Evolutionary conservation across 2,329 filamentous ascomycete species (phyloP).

Genomic region (Xylariales sp.): DNA sequence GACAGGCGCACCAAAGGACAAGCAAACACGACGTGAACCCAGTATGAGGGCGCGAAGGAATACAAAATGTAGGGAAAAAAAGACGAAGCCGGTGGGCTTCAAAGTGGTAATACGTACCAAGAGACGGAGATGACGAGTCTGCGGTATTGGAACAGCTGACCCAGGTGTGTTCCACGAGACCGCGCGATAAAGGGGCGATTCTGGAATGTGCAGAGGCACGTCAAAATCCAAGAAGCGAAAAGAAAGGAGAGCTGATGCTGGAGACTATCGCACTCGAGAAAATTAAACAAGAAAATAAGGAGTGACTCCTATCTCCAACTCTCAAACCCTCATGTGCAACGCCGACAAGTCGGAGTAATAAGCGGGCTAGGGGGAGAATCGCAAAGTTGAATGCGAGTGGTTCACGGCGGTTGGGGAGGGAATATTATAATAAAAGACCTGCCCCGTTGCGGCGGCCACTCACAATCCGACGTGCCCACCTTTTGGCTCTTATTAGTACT

Average conservation of each 20-base stretch:
- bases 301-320: conserved; percentile 2
- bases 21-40: too few relatives aligned
- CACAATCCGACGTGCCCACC: neutral
- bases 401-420: conserved; percentile 6
- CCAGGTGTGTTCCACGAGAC: too few relatives aligned
- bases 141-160: too few relatives aligned
- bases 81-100: too few relatives aligned
- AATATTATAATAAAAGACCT: conserved; percentile 7
- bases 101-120: too few relatives aligned
- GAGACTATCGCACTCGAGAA: too few relatives aligned
- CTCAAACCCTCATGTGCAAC: conserved; percentile 4
- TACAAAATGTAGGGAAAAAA: too few relatives aligned
- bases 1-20: too few relatives aligned
- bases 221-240: neutral
- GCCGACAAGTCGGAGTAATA: conserved; percentile 2
- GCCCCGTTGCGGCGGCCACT: neutral
- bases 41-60: too few relatives aligned
- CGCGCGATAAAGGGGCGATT: neutral
- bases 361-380: conserved; percentile 4
- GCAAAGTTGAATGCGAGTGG: conserved; percentile 1
- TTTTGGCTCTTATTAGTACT: neutral
- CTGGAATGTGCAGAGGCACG: conserved; percentile 3
- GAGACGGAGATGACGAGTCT: too few relatives aligned
- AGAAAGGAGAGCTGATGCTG: too few relatives aligned
- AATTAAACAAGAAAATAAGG: too few relatives aligned